Evolutionary conservation across 2,329 filamentous ascomycete genomes (phyloP).

Genomic region (Diaporthe australafricana): DNA sequence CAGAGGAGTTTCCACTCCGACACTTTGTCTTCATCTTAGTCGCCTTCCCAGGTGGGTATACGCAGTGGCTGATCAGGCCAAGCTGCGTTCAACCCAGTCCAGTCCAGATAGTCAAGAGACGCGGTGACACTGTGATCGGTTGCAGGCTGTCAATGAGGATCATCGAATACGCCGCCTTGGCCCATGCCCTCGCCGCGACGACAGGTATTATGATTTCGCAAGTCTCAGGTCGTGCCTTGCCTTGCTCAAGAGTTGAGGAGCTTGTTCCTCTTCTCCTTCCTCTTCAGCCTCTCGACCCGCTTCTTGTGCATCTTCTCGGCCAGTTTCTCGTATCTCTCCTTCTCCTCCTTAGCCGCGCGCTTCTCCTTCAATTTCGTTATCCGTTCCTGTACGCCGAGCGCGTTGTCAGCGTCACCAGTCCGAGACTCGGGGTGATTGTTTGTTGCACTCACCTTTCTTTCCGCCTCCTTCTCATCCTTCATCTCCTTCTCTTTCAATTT

Average conservation of each 20-base stretch:
- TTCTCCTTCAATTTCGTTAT: slow-evolving; percentile 87
- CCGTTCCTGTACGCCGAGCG: slow-evolving; percentile 66
- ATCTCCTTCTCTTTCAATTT: slow-evolving; percentile 96
- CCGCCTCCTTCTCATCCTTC: slow-evolving; percentile 95
- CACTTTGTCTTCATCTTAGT: neutral
- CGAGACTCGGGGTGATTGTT: slow-evolving; percentile 19
- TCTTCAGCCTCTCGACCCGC: slow-evolving; percentile 90
- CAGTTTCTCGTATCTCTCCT: slow-evolving; percentile 91
- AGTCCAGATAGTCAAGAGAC: neutral
- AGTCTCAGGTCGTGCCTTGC: neutral
- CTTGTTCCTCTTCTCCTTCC: slow-evolving; percentile 97
- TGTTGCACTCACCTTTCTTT: slow-evolving; percentile 74
- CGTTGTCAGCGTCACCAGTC: slow-evolving; percentile 30
- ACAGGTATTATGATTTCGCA: slow-evolving; percentile 8
- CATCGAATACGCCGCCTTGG: neutral
- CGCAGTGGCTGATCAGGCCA: neutral
- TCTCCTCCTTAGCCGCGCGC: slow-evolving; percentile 90
- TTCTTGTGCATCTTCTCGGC: slow-evolving; percentile 98
- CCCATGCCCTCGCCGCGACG: slow-evolving; percentile 17
- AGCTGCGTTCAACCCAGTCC: neutral
- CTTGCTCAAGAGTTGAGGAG: slow-evolving; percentile 71
- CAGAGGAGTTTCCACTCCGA: neutral
- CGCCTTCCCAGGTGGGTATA: neutral
- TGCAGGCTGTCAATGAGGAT: slow-evolving; percentile 5
- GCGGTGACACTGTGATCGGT: slow-evolving; percentile 20